These are phyloP conservation scores for Citrus reticulata DNA, from an alignment of 345 rosid genomes.

Conservation along the genomic window DNA sequence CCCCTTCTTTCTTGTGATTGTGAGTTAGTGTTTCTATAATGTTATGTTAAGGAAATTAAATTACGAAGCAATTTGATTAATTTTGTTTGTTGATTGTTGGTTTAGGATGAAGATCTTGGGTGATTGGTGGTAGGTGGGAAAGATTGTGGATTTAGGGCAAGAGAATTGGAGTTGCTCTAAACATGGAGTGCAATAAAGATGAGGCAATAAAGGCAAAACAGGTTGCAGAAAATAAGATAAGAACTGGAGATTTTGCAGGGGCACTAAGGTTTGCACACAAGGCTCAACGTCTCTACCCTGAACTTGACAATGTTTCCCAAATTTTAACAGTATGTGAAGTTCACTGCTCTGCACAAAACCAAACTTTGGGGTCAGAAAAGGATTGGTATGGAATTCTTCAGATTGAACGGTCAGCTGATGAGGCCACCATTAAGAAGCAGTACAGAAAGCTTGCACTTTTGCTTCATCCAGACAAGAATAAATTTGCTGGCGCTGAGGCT, in stretches of 20 bases:
- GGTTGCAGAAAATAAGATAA: slow-evolving; percentile 64
- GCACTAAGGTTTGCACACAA: slow-evolving; percentile 54
- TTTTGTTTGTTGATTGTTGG: background rate
- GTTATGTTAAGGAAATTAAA: background rate
- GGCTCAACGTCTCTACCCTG: slow-evolving; percentile 66
- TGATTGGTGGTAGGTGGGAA: background rate
- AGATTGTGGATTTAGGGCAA: background rate
- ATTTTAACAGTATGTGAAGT: slow-evolving; percentile 74
- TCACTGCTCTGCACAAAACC: slow-evolving; percentile 56
- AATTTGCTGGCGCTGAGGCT: slow-evolving; percentile 81
- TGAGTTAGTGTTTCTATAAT: background rate
- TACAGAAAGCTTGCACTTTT: slow-evolving; percentile 73
- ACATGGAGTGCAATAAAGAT: slow-evolving; percentile 88
- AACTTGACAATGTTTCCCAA: slow-evolving; percentile 58
- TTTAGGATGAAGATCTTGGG: slow-evolving; percentile 19
- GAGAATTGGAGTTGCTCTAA: background rate
- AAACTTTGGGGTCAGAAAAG: slow-evolving; percentile 45
- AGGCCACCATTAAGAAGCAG: slow-evolving; percentile 67
- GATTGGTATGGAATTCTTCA: slow-evolving; percentile 93
- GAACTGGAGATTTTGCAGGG: slow-evolving; percentile 46
- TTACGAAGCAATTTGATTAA: background rate
- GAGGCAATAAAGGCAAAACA: slow-evolving; percentile 73
- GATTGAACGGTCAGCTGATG: slow-evolving; percentile 49
- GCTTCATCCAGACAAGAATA: slow-evolving; percentile 94
- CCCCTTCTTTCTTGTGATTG: background rate